These are phyloP conservation scores for Myriosclerotinia duriaeana DNA, from an alignment of 2,329 filamentous ascomycete species.

Conservation along the genomic window DNA sequence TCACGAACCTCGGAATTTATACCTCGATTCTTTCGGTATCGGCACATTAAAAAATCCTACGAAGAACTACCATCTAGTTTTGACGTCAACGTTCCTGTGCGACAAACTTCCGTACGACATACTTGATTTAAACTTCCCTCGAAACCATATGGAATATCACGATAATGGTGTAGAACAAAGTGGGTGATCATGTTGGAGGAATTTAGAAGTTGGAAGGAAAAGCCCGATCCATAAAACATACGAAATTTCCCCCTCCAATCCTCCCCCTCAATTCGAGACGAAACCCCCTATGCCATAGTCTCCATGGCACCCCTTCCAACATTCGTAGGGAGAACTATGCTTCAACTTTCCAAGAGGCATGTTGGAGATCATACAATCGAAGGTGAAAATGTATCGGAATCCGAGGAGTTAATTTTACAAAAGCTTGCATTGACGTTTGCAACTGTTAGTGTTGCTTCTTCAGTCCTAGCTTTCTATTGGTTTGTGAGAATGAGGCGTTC, in stretches of 20 bases:
- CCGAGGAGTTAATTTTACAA: conserved; percentile 35
- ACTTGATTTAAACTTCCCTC: background rate
- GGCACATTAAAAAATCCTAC: background rate
- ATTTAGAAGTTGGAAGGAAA: conserved; percentile 25
- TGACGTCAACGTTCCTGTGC: conserved; percentile 14
- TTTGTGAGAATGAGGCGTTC: conserved; percentile 71
- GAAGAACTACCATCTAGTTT: background rate
- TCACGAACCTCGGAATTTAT: background rate
- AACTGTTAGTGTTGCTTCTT: conserved; percentile 57
- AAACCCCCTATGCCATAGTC: conserved; percentile 2
- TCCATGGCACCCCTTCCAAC: conserved; percentile 34
- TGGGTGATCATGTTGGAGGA: conserved; percentile 25
- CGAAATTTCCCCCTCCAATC: conserved; percentile 1
- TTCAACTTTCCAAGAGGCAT: conserved; percentile 18
- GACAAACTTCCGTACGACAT: background rate
- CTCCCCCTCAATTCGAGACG: conserved; percentile 5
- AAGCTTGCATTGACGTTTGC: conserved; percentile 43
- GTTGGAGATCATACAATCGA: conserved; percentile 27
- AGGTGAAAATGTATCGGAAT: conserved; percentile 23
- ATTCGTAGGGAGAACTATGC: conserved; percentile 26
- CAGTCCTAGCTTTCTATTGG: conserved; percentile 64
- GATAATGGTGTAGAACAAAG: conserved; percentile 20
- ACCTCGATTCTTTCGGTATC: conserved; percentile 5
- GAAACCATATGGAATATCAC: conserved; percentile 9
- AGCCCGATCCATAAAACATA: conserved; percentile 24